Conservation (phyloP, 164 flowering plant genomes). For the Piper longum region DNA sequence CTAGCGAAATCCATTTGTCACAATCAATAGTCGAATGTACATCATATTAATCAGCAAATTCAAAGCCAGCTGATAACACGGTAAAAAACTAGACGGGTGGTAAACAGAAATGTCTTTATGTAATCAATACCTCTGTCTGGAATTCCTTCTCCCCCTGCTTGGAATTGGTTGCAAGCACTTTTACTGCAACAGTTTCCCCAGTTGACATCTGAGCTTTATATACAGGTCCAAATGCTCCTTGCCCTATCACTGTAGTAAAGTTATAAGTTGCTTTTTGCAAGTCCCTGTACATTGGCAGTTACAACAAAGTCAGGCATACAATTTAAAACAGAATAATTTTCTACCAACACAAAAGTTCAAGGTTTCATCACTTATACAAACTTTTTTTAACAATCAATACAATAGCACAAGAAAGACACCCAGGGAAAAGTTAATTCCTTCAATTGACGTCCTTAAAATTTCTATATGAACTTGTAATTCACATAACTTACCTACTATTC, state of each 20-base stretch:
- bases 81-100: neutral
- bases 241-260: constrained; percentile 81
- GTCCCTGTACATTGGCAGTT: constrained; percentile 40
- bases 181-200: constrained; percentile 92
- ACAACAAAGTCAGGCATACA: constrained; percentile 2
- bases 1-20: too few relatives aligned
- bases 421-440: neutral
- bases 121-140: constrained; percentile 68
- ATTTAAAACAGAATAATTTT: neutral
- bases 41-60: neutral
- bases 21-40: too few relatives aligned
- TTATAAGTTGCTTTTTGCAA: constrained; percentile 86
- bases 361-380: too few relatives aligned
- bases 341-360: too few relatives aligned
- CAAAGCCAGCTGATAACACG: neutral
- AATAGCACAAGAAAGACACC: too few relatives aligned
- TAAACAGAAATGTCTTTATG: neutral
- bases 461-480: neutral
- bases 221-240: constrained; percentile 97
- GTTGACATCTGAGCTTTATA: constrained; percentile 88
- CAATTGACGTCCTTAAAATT: too few relatives aligned
- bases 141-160: constrained; percentile 96
- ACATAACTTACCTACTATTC: neutral
- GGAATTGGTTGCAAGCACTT: constrained; percentile 84
- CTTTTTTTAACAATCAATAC: too few relatives aligned